These are phyloP conservation scores for Macadamia integrifolia DNA, from an alignment of 164 flowering plant species.

Conservation along the genomic window DNA sequence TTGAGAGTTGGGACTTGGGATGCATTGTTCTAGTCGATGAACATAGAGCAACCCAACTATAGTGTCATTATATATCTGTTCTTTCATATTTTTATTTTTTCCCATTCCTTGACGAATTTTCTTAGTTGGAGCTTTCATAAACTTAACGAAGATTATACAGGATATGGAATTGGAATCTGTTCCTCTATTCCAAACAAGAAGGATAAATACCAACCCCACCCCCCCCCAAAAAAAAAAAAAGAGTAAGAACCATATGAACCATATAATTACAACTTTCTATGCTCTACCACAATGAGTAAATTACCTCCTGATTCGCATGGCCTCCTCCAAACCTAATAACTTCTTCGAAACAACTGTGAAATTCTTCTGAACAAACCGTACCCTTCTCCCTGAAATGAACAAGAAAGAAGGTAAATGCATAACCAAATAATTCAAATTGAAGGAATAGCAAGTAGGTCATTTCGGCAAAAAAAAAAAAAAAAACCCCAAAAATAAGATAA, in stretches of 20 bases:
- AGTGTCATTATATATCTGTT: no score
- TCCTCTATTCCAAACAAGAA: no score
- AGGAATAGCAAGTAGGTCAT: no score
- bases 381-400: slow-evolving; percentile 23
- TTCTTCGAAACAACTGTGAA: slow-evolving; percentile 38
- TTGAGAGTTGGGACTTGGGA: slow-evolving; percentile 7
- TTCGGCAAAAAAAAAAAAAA: background rate
- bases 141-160: no score
- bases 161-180: background rate
- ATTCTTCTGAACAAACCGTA: slow-evolving; percentile 6
- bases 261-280: no score
- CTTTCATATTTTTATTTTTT: no score
- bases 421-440: no score
- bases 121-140: no score
- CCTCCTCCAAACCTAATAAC: slow-evolving; percentile 70
- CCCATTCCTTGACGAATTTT: no score
- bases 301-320: slow-evolving; percentile 66
- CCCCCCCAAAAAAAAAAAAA: no score
- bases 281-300: background rate
- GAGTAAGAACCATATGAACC: no score
- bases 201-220: background rate
- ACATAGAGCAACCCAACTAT: slow-evolving; percentile 53
- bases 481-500: background rate
- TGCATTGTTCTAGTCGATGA: slow-evolving; percentile 35
- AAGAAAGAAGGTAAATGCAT: slow-evolving; percentile 5